phyloP scores from a whole-genome alignment of 225 moss, liverwort and hornwort genomes.

The Marchantia paleacea region DNA sequence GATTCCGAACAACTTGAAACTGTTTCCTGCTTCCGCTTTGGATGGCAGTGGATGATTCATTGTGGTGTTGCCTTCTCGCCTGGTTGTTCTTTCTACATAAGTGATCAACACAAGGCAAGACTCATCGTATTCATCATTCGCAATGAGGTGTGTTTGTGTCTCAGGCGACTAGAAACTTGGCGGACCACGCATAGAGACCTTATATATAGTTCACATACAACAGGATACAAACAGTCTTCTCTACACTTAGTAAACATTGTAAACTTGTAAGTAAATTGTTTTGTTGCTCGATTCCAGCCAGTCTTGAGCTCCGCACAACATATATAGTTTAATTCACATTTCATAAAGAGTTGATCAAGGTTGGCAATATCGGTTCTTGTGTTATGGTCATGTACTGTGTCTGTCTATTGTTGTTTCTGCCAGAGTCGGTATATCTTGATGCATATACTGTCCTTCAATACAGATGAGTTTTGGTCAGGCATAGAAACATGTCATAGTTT shows the following conservation, averaged over 20 bases:
- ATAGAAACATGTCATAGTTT: no score
- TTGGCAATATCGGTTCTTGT: background rate
- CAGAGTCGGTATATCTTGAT: no score
- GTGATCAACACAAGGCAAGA: slow-evolving; percentile 8
- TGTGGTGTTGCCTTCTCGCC: slow-evolving; percentile 4
- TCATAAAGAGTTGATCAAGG: background rate
- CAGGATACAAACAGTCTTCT: background rate
- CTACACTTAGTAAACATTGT: slow-evolving; percentile 3
- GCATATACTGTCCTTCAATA: no score
- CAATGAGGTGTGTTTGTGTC: background rate
- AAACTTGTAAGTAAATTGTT: slow-evolving; percentile 13
- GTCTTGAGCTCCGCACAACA: background rate
- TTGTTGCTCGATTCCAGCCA: background rate
- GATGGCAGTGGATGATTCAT: background rate
- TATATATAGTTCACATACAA: background rate
- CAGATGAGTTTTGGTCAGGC: no score
- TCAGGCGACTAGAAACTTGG: background rate
- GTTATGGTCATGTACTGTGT: background rate
- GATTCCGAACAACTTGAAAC: background rate
- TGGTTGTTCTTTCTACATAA: background rate
- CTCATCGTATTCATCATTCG: background rate
- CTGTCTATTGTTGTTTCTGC: no score
- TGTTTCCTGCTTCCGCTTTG: background rate
- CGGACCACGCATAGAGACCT: slow-evolving; percentile 10
- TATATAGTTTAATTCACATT: background rate